These are phyloP conservation scores for Sphaerulina vaccinii DNA, from an alignment of 2,329 filamentous ascomycete species.

Conservation along the genomic window DNA sequence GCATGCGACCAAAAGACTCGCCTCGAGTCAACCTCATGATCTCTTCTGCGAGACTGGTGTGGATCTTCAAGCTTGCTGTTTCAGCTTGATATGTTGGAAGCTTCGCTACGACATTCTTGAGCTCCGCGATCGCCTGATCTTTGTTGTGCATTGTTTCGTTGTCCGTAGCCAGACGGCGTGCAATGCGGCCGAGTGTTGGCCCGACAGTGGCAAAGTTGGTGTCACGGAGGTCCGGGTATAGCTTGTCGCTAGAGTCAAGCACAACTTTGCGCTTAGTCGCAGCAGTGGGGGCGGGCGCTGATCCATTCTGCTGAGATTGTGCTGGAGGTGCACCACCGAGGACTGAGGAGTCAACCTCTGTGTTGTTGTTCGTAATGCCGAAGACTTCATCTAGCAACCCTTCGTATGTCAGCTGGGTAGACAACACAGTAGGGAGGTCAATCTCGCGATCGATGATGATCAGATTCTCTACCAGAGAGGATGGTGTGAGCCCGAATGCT, in stretches of 20 bases:
- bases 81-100: constrained; percentile 90
- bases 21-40: constrained; percentile 90
- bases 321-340: constrained; percentile 70
- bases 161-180: constrained; percentile 78
- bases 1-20: constrained; percentile 79
- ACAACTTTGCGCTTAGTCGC: constrained; percentile 78
- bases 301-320: constrained; percentile 42
- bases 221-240: constrained; percentile 85
- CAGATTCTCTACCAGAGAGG: constrained; percentile 81
- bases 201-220: constrained; percentile 96
- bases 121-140: constrained; percentile 83
- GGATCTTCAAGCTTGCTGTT: constrained; percentile 86
- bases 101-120: constrained; percentile 93
- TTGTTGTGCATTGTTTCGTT: constrained; percentile 80
- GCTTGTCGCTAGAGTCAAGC: constrained; percentile 82
- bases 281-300: constrained; percentile 50
- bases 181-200: constrained; percentile 82
- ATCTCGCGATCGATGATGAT: constrained; percentile 95
- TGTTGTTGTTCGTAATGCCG: constrained; percentile 86
- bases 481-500: constrained; percentile 72
- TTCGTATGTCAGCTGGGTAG: constrained; percentile 96
- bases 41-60: constrained; percentile 89
- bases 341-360: constrained; percentile 87
- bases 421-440: constrained; percentile 84
- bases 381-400: constrained; percentile 93